phyloP scores from a whole-genome alignment of 2,329 filamentous ascomycete species.

The Penicillium occitanis region DNA sequence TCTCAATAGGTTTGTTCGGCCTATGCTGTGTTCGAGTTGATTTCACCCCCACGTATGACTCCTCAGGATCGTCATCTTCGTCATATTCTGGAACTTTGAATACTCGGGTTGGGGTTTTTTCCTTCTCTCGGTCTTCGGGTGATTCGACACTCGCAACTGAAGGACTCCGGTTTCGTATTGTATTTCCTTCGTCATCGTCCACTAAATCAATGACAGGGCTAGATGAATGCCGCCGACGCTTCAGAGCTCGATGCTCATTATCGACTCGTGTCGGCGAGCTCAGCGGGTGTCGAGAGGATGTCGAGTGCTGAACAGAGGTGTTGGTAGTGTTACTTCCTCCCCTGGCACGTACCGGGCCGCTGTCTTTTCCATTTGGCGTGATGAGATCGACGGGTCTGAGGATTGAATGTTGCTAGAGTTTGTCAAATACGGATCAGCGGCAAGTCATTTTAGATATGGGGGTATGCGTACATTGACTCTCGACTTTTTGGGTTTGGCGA shows the following conservation, averaged over 20 bases:
- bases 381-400: constrained; percentile 5
- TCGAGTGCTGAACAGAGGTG: not conserved
- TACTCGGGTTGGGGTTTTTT: not conserved
- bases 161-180: constrained; percentile 24
- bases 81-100: not conserved
- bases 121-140: not conserved
- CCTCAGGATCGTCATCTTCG: not conserved
- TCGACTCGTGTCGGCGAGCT: constrained; percentile 24
- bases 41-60: not conserved
- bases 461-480: constrained; percentile 9
- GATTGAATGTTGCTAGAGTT: constrained; percentile 18
- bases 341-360: constrained; percentile 35
- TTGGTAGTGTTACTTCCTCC: constrained; percentile 23
- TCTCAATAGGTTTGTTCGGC: not conserved
- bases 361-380: constrained; percentile 26
- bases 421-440: not conserved
- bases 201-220: constrained; percentile 24
- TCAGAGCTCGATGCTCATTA: constrained; percentile 27
- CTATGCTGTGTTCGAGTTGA: not conserved
- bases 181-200: constrained; percentile 24
- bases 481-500: constrained; percentile 24
- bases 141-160: constrained; percentile 25
- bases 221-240: constrained; percentile 31
- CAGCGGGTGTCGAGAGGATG: constrained; percentile 15
- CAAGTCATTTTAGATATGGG: not conserved